These are phyloP conservation scores for Ceratobasidium theobromae DNA, from an alignment of 1,284 basidiomycete genomes.

Conservation along the genomic window DNA sequence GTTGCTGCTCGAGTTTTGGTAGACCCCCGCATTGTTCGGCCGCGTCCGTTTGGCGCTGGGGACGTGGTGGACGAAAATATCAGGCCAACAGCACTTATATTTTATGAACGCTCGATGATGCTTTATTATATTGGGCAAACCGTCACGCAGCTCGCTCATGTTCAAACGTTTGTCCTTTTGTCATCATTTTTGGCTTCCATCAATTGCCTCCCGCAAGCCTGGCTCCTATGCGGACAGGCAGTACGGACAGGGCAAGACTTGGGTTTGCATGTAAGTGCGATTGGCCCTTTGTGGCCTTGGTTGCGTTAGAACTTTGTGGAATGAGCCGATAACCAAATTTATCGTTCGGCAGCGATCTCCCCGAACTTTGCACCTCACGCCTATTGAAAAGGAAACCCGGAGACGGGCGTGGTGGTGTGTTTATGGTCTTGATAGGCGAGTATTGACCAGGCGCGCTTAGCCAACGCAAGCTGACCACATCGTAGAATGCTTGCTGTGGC, in stretches of 20 bases:
- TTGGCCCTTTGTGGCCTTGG: slow-evolving; percentile 25
- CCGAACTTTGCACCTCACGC: slow-evolving; percentile 61
- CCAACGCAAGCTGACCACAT: neutral
- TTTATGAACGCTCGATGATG: slow-evolving; percentile 84
- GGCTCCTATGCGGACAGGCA: slow-evolving; percentile 85
- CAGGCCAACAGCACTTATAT: slow-evolving; percentile 76
- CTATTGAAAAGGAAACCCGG: slow-evolving; percentile 83
- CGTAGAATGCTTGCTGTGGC: slow-evolving; percentile 82
- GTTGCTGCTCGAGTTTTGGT: slow-evolving; percentile 76
- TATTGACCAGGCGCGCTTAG: neutral
- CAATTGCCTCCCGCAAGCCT: slow-evolving; percentile 87
- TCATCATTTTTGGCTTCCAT: slow-evolving; percentile 86
- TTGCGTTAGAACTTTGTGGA: slow-evolving; percentile 23
- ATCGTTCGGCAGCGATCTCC: slow-evolving; percentile 65
- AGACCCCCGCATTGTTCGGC: slow-evolving; percentile 54
- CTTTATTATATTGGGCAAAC: slow-evolving; percentile 85
- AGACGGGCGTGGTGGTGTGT: slow-evolving; percentile 90
- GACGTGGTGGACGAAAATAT: slow-evolving; percentile 24
- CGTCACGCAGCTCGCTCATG: slow-evolving; percentile 74
- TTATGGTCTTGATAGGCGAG: slow-evolving; percentile 67
- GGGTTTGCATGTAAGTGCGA: slow-evolving; percentile 74
- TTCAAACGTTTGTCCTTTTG: slow-evolving; percentile 83
- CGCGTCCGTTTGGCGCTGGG: slow-evolving; percentile 12
- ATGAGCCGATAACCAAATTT: slow-evolving; percentile 2
- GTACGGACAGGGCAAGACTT: slow-evolving; percentile 84